Conservation (phyloP, 2,329 filamentous ascomycete species). For the Endoconidiophora laricicola region DNA sequence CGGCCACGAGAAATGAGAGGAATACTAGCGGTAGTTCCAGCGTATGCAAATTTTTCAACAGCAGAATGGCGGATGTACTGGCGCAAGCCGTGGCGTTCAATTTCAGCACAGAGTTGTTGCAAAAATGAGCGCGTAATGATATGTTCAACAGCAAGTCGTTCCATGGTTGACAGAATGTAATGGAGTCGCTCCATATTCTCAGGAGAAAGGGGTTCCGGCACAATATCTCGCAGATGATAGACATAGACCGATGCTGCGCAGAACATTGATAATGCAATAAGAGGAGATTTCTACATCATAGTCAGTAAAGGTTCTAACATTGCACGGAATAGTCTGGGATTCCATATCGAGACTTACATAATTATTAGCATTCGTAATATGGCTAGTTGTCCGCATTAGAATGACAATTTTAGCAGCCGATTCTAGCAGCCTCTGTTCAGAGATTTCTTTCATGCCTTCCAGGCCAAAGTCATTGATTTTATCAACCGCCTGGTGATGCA, state of each 20-base stretch:
- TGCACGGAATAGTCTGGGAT: background rate
- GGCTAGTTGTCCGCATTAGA: slow-evolving; percentile 64
- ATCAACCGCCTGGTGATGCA: slow-evolving; percentile 78
- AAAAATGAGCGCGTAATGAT: slow-evolving; percentile 67
- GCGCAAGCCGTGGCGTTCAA: slow-evolving; percentile 37
- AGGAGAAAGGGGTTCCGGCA: slow-evolving; percentile 39
- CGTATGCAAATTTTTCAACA: slow-evolving; percentile 21
- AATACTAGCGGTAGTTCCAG: slow-evolving; percentile 23
- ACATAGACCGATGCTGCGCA: slow-evolving; percentile 72
- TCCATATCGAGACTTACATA: slow-evolving; percentile 36
- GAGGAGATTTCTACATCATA: slow-evolving; percentile 27
- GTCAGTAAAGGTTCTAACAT: background rate
- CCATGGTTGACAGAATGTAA: slow-evolving; percentile 64
- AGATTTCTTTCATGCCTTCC: slow-evolving; percentile 47
- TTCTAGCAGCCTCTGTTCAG: slow-evolving; percentile 56
- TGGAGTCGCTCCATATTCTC: slow-evolving; percentile 39
- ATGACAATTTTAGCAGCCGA: slow-evolving; percentile 72
- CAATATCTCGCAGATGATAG: slow-evolving; percentile 54
- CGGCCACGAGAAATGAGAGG: slow-evolving; percentile 27
- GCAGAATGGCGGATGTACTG: slow-evolving; percentile 22
- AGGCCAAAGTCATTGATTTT: slow-evolving; percentile 51
- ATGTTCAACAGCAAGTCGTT: slow-evolving; percentile 56
- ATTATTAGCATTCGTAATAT: slow-evolving; percentile 29
- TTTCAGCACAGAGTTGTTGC: slow-evolving; percentile 70
- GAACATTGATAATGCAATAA: slow-evolving; percentile 71